These are phyloP conservation scores for Cladosporium velox DNA, from an alignment of 2,329 filamentous ascomycete species.

Conservation along the genomic window DNA sequence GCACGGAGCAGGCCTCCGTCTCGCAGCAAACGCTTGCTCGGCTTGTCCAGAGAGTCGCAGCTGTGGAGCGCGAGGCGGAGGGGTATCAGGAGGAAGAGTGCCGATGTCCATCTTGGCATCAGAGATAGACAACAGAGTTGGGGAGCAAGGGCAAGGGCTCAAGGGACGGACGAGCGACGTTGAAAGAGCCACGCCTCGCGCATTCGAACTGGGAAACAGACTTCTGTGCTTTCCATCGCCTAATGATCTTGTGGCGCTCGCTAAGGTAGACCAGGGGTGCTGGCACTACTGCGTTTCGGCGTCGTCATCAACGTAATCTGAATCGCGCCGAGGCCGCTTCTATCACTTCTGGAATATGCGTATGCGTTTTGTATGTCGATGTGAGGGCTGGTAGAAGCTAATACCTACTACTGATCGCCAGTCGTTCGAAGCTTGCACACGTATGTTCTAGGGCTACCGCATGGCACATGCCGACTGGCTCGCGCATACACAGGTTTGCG, in stretches of 20 bases:
- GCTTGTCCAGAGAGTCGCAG: conserved; percentile 3
- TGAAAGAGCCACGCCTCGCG: background rate
- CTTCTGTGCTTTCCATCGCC: background rate
- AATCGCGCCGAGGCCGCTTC: background rate
- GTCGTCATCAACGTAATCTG: conserved; percentile 9
- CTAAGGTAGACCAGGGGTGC: background rate
- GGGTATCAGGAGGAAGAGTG: background rate
- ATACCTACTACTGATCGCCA: background rate
- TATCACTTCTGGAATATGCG: background rate
- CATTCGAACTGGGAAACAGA: background rate
- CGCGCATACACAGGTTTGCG: background rate
- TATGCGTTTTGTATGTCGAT: background rate
- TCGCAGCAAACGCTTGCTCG: background rate
- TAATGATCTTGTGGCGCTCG: background rate
- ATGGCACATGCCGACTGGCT: background rate
- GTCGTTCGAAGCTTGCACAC: background rate
- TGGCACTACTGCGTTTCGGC: background rate
- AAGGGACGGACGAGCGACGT: background rate
- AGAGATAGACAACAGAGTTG: background rate
- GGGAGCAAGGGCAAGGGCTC: background rate
- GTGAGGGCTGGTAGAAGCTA: background rate
- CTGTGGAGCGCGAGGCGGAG: conserved; percentile 1
- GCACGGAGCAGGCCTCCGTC: conserved; percentile 7
- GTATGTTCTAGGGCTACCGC: background rate
- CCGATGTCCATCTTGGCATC: conserved; percentile 9